These are phyloP conservation scores for Melanogaster broomeanus DNA, from an alignment of 768 basidiomycete genomes.

Conservation along the genomic window DNA sequence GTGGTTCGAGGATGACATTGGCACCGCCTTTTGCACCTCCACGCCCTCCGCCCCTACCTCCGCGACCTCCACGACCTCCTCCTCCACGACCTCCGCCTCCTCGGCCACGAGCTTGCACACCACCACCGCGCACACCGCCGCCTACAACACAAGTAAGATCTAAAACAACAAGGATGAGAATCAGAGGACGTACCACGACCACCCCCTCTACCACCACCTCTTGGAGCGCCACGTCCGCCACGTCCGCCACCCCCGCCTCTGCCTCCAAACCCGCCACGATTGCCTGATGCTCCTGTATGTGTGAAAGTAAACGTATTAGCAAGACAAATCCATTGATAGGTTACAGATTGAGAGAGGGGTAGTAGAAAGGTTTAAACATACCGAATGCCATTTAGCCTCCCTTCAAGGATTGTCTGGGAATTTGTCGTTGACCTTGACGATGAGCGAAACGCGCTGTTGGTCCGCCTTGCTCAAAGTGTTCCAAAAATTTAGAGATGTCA, in stretches of 20 bases:
- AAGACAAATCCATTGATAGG: neutral
- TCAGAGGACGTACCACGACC: constrained; percentile 34
- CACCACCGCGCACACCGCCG: constrained; percentile 18
- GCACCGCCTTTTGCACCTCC: constrained; percentile 81
- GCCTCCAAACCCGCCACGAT: constrained; percentile 69
- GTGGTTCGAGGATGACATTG: constrained; percentile 91
- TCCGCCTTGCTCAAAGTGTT: neutral
- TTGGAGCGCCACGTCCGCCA: constrained; percentile 38
- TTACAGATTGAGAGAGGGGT: neutral
- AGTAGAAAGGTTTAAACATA: constrained; percentile 5
- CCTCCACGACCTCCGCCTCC: constrained; percentile 43
- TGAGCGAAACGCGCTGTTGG: constrained; percentile 11
- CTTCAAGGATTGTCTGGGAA: constrained; percentile 1
- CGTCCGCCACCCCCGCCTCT: constrained; percentile 43
- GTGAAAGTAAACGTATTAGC: neutral
- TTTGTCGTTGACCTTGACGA: neutral
- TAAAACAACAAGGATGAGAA: neutral
- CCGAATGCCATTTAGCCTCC: constrained; percentile 38
- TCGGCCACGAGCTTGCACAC: constrained; percentile 33
- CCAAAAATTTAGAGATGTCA: constrained; percentile 12
- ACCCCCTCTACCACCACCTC: constrained; percentile 44
- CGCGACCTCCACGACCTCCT: constrained; percentile 48
- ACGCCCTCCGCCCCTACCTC: constrained; percentile 61
- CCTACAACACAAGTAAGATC: constrained; percentile 8
- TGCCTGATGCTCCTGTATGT: constrained; percentile 59